These are phyloP conservation scores for Mucuna pruriens DNA, from an alignment of 306 rosid species.

Conservation along the genomic window DNA sequence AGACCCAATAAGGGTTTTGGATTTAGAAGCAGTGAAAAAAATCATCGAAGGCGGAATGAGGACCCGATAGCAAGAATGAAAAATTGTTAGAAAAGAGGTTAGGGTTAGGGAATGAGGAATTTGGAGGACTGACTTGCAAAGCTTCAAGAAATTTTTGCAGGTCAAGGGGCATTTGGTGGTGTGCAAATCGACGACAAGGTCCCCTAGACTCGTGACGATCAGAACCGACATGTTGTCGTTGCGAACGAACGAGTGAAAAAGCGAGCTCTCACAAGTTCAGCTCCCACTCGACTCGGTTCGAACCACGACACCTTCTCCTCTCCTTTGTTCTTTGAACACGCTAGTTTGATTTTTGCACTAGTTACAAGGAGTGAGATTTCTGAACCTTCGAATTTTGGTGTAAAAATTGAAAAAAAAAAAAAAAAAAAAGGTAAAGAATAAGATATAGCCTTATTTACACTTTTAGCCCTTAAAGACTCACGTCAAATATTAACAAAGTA, in stretches of 20 bases:
- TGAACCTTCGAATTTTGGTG: no score
- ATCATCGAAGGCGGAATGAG: neutral
- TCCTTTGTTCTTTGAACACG: neutral
- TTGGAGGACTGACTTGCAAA: conserved; percentile 72
- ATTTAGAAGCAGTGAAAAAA: neutral
- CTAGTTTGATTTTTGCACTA: no score
- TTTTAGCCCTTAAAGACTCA: no score
- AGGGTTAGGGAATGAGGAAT: neutral
- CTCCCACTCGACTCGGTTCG: neutral
- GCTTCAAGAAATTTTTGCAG: conserved; percentile 89
- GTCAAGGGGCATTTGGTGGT: conserved; percentile 82
- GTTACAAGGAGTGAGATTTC: no score
- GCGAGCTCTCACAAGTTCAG: neutral
- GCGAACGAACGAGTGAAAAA: neutral
- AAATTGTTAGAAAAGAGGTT: neutral
- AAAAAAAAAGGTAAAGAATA: no score
- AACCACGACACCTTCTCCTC: neutral
- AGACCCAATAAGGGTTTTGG: neutral
- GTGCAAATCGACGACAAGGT: conserved; percentile 78
- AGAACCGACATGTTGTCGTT: conserved; percentile 70
- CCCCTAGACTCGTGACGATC: conserved; percentile 88
- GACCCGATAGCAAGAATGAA: neutral
- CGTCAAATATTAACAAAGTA: no score
- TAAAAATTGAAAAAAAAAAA: no score
- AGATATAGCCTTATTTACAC: no score